Percentiles rank a stretch among this genome's conserved stretches.
phyloP scores from a whole-genome alignment of 2,329 filamentous ascomycete genomes.

The Apiospora saccharicola region DNA sequence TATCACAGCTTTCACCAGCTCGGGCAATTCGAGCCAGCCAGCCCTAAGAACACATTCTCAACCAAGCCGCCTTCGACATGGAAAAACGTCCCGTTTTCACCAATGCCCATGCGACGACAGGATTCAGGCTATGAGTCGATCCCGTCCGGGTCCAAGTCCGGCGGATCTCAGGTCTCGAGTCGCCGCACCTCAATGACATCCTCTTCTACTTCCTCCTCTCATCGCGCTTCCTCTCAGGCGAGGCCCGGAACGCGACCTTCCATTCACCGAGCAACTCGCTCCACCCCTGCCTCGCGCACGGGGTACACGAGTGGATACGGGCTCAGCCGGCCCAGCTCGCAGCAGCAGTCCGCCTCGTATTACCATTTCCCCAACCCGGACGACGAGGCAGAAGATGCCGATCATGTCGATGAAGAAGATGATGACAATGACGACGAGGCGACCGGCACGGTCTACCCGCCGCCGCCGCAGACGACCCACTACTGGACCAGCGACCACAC shows the following conservation, averaged over 20 bases:
- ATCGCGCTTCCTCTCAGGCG: conserved; percentile 28
- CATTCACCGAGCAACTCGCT: conserved; percentile 50
- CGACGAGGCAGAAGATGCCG: conserved; percentile 41
- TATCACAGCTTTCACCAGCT: conserved; percentile 63
- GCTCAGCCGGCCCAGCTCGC: conserved; percentile 33
- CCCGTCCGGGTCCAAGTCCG: conserved; percentile 48
- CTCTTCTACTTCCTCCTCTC: conserved; percentile 36
- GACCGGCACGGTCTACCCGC: conserved; percentile 42
- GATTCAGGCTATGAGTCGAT: conserved; percentile 67
- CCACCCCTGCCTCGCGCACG: conserved; percentile 39
- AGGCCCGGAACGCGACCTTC: conserved; percentile 50
- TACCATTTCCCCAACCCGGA: conserved; percentile 57
- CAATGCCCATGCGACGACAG: conserved; percentile 58
- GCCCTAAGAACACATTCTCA: conserved; percentile 34
- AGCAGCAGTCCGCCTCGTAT: conserved; percentile 46
- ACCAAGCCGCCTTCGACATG: conserved; percentile 27
- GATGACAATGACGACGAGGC: conserved; percentile 21
- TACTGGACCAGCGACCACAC: conserved; percentile 73
- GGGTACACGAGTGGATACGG: not conserved
- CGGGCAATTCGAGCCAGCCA: conserved; percentile 53
- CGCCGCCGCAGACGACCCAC: conserved; percentile 66
- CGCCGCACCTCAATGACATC: conserved; percentile 41
- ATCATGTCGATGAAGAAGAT: not conserved
- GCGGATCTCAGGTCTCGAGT: conserved; percentile 44
- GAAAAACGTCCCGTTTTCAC: conserved; percentile 40